Evolutionary conservation across 2,329 filamentous ascomycete species (phyloP).

Genomic region (Seiridium unicorne): DNA sequence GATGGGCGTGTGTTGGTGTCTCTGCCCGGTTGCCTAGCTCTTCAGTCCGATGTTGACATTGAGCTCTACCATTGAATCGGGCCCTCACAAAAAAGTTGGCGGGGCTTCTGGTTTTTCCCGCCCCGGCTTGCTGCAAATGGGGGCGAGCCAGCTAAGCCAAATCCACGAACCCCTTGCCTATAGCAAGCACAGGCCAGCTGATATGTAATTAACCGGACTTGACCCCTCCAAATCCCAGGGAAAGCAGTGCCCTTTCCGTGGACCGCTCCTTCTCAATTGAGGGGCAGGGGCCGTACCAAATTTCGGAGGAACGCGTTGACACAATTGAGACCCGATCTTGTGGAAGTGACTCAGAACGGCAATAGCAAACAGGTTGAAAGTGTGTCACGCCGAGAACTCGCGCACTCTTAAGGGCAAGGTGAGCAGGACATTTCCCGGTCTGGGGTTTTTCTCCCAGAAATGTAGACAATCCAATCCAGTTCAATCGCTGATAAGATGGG

Average conservation of each 20-base stretch:
- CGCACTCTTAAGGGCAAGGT: neutral
- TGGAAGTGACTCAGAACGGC: slow-evolving; percentile 5
- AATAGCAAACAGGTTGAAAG: neutral
- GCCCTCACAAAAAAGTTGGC: slow-evolving; percentile 7
- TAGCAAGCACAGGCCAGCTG: neutral
- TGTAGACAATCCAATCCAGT: neutral
- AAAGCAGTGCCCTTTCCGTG: neutral
- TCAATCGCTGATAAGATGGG: neutral
- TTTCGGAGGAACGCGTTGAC: slow-evolving; percentile 6
- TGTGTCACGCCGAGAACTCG: neutral
- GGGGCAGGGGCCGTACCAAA: slow-evolving; percentile 4
- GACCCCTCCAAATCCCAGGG: neutral
- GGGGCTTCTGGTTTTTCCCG: slow-evolving; percentile 7
- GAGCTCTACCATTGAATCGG: neutral
- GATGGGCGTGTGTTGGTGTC: neutral
- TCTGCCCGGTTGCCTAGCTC: slow-evolving; percentile 3
- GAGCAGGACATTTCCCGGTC: neutral
- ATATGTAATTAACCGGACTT: neutral
- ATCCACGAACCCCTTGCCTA: neutral
- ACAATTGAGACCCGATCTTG: neutral
- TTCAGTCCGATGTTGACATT: slow-evolving; percentile 1
- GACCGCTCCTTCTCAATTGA: slow-evolving; percentile 7
- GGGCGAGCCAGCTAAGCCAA: neutral
- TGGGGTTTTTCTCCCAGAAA: neutral
- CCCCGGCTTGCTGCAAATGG: neutral